Evolutionary conservation across 1,284 basidiomycete genomes (phyloP).

Genomic region (Sanghuangporus baumii): DNA sequence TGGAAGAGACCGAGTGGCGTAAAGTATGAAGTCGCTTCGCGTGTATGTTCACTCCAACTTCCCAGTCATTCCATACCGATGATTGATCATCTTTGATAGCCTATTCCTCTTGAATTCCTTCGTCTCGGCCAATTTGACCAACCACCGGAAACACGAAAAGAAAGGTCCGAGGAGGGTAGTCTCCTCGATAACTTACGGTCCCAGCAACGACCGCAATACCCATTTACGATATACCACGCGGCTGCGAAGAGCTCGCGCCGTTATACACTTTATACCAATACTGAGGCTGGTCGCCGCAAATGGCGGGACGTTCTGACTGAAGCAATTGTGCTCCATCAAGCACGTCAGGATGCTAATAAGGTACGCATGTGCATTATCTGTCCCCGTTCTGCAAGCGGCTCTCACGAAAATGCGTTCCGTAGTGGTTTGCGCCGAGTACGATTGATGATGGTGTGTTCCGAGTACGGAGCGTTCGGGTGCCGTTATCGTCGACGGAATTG

Average conservation of each 20-base stretch:
- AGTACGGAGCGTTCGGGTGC: slow-evolving; percentile 31
- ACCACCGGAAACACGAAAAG: slow-evolving; percentile 53
- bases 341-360: slow-evolving; percentile 63
- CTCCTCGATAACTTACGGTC: slow-evolving; percentile 52
- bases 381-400: not conserved
- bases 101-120: slow-evolving; percentile 72
- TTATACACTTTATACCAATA: slow-evolving; percentile 65
- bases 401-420: slow-evolving; percentile 4
- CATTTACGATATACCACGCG: slow-evolving; percentile 71
- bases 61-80: not conserved
- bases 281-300: slow-evolving; percentile 48
- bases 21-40: slow-evolving; percentile 53
- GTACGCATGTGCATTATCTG: slow-evolving; percentile 32
- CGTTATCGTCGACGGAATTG: slow-evolving; percentile 26
- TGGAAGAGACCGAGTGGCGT: slow-evolving; percentile 45
- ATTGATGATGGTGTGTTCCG: slow-evolving; percentile 61
- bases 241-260: slow-evolving; percentile 45
- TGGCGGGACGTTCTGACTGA: slow-evolving; percentile 60
- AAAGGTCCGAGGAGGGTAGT: slow-evolving; percentile 49
- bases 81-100: slow-evolving; percentile 36
- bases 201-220: slow-evolving; percentile 51
- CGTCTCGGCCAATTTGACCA: slow-evolving; percentile 57
- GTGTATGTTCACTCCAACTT: slow-evolving; percentile 38
- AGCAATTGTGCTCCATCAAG: slow-evolving; percentile 54
- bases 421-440: slow-evolving; percentile 62